Base-by-base conservation (phyloP, 164 flowering plant genomes). In the Taxillus chinensis region DNA sequence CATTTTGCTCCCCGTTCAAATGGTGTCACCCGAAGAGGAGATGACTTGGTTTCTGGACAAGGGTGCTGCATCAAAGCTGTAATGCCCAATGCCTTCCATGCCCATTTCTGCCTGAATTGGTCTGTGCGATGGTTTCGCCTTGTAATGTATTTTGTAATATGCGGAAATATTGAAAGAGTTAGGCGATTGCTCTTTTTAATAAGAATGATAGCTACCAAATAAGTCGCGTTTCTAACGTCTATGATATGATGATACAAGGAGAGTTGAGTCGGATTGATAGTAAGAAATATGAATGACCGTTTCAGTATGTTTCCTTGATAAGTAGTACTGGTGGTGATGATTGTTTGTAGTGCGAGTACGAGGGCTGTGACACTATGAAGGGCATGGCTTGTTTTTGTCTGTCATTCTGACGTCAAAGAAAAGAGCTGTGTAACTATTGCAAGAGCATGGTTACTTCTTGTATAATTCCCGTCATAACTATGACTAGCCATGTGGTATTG, bases 11-110 rank as follows among this genome's bases (percentile, higher is more conserved):
- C 96, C 96, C 17, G 83, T 74, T 64, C 77, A 74, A 41, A 67
- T 76, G 80, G 87, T 85, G 65, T 72, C 80, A 5, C 79, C 92
- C 7, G 86, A 79, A 66, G 87, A 73, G 17, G 84, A 82, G 57
- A 45, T 81, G 27, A 68, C 73, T 8, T 89, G 96, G 92, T 83
- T 89, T 70, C 54, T 82, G 54, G 92, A 89, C 81, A 86, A 83
- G 66, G 82, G 45, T 41, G 96, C 92, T 39, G 83, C 91, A 59
- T 77, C 82, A 4, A 80, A 79, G 71, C 79, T 83, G 45, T 78
- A 72, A 61, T 17, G 15, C 8, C 45, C 15, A 55, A 3, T 11
- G 13, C 51, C 7, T 43, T 27, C 27, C 42, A n/a, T 38, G 57
- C 48, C 40, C 39, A 13, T 38, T 9, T 17, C 61, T 27, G 45